Evolutionary conservation across 805 yeast genomes (phyloP), one percentile per base, ranked within the genome.

Genomic region (Metschnikowia colocasiae): DNA sequence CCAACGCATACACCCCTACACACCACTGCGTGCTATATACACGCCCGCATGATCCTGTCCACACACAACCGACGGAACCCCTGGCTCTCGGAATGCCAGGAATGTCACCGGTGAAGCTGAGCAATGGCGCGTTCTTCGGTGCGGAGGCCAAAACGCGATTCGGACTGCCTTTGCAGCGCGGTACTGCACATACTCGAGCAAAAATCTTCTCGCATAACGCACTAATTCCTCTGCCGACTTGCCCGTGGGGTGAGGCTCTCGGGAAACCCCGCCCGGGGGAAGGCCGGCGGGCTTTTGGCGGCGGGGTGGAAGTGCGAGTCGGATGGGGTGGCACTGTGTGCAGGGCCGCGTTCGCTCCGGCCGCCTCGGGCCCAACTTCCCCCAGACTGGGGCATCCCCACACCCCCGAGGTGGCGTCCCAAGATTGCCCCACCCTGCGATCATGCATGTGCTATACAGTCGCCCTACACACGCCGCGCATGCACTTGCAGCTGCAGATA

Each of bases 341-440:
- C 22, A 18, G 36, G n/a, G 1, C 8, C 22, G 7, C 36, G 20
- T 12, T 33, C 9, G 6, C 8, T 4, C 7, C 22, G 7, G 6
- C 5, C 9, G 12, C 3, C 4, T 6, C 7, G 3, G n/a, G n/a
- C 23, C 23, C 23, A 22, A 6, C 10, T 25, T 10, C 10, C 27
- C 10, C 8, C 27, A 6, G 10, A 6, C 27, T 8, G 15, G 15
- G 15, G 26, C 13, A 3, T 22, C 30, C 30, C 40, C 30, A 7
- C 22, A 15, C 6, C 22, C 33, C 18, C 36, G 27, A 7, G 36
- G 23, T 22, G 43, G 37, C 19, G 30, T 25, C 43, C 43, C 43
- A 23, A 22, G 26, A 31, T 31, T 40, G 43, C 43, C 43, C 43
- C 43, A 40, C 43, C 43, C 16, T 23, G 36, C 22, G 12, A 31